Evolutionary conservation across 371 early-diverging fungal species (phyloP), one percentile per base, ranked within the genome.

Genomic region (Mortierella polycephala): DNA sequence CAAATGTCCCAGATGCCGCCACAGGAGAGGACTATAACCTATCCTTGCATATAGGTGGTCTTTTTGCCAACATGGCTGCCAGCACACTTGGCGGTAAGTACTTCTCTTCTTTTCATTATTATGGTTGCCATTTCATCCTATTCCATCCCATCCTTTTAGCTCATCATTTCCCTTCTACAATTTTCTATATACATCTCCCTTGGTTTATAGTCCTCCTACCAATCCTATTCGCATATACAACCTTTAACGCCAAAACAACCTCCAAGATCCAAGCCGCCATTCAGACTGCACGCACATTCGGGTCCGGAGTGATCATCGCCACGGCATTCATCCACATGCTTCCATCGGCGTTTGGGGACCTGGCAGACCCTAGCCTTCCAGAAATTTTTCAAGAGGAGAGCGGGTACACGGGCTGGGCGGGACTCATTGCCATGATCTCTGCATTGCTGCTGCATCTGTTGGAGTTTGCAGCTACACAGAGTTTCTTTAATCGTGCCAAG

Each of bases 231-330:
- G 40, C 59, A 8, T 62, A 58, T 49, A 66, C 75, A 0, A 57
- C 40, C 4, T 75, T 75, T 51, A 66, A 41, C 18, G 46, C 70
- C 18, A 21, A 54, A 8, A 62, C 70, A 0, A 65, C 70, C 0
- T 21, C 58, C n/a, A 41, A 37, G 14, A 70, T 75, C 52, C 67
- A 64, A 7, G 40, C 55, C 12, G 55, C 62, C 8, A 62, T 75
- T 44, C 70, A 69, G 45, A 62, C 82, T 16, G 76, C 82, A 13
- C 91, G 89, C 70, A 84, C 84, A 41, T 85, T 94, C 56, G 93
- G 94, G 55, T 91, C 92, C 3, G 95, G 95, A 39, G 90, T 95
- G 7, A 92, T 95, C 60, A 84, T 94, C 46, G 89, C 93, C 7
- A 93, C 93, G 11, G 93, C 91, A 1, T 91, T 94, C 49, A 90